Base-by-base conservation (phyloP, 306 rosid species). In the Cucurbita pepo region DNA sequence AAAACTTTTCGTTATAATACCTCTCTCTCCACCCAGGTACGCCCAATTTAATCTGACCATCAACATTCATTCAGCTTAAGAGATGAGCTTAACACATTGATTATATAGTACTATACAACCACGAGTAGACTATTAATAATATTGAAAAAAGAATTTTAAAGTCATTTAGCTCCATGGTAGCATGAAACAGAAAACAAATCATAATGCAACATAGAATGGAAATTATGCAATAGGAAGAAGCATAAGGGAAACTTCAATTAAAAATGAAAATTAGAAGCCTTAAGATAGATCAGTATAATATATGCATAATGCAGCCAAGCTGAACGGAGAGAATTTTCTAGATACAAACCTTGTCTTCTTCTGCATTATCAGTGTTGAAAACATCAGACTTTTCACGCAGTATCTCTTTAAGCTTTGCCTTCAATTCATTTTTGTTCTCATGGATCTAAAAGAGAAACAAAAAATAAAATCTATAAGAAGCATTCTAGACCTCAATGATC, bases 11-110 rank as follows among this genome's bases (percentile, higher is more conserved):
- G 75, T 89, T 95, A 76, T 95, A 95, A 81, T 95, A 95, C 76
- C 97, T 91, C 75, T 95, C 99, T 82, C 85, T 95, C 99, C 99
- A 91, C 73, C 99, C 99, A 9, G 91, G 86, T 65, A 55, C 91
- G 30, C 97, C 99, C 92, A 95, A 82, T 80, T 85, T 91, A 74
- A 91, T 79, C 99, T 95, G 75, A 81, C 10, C 14, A 73, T 21
- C 58, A 69, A 30, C 22, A 69, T 22, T 48, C 30, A 50, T 13
- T 67, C 45, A 69, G 40, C 56, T 21, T 66, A 21, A 1, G 18
- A 66, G 22, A 44, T 45, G 55, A 76, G 18, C 56, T 50, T 21
- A 74, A 54, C 13, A 41, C 44, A 22, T 25, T 8, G 60, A 55
- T 30, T 47, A 30, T 19, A 13, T 19, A 18, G 41, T 36, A 65